Base-by-base conservation (phyloP, 2,329 filamentous ascomycete genomes). In the Drechslera avenae region DNA sequence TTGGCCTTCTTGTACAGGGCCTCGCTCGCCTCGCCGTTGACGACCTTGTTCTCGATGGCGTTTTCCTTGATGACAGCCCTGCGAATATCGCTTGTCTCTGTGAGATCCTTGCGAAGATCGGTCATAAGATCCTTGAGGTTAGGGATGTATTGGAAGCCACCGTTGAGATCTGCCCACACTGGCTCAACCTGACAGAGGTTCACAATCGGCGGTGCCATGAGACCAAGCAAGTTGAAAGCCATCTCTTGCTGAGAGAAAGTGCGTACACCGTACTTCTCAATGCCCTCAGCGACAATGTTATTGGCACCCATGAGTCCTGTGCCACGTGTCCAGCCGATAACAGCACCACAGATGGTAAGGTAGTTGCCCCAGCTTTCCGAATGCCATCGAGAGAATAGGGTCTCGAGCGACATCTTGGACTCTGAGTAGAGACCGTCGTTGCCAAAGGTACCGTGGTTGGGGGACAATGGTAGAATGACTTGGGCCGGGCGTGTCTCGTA, bases 171-270 rank as follows among this genome's bases (percentile, higher is more conserved):
- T 57, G 94, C 94, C 76, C 94, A 97, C 52, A 99, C 91, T 9
- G 94, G 95, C 78, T 97, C 91, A 36, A 85, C 81, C 79, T 99
- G 94, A 82, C 94, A 99, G 35, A 99, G 84, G 72, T 99, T 91
- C 63, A 96, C 92, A 66, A 99, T 90, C 21, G 87, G 84, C 31
- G 94, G 92, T 1, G 92, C 89, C 94, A 99, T 96, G 45, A 99
- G 84, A 63, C 94, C 93, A 36, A 99, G 85, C 61, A 99, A 78
- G 78, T 99, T 99, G 83, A 99, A 99, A 13, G 94, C 94, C 94
- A 99, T 99, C 77, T 99, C 94, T 74, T 96, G 91, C 78, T 97
- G 94, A 8, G 93, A 97, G 82, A 99, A 99, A 3, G 94, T 99
- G 66, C 94, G 91, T 19, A 97, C 94, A 67, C 94, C 94, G 62